A percentile compares a stretch with the other conserved stretches of the same genome.
These are phyloP conservation scores for Talaromyces borbonicus DNA, from an alignment of 495 filamentous ascomycete genomes.

Conservation along the genomic window DNA sequence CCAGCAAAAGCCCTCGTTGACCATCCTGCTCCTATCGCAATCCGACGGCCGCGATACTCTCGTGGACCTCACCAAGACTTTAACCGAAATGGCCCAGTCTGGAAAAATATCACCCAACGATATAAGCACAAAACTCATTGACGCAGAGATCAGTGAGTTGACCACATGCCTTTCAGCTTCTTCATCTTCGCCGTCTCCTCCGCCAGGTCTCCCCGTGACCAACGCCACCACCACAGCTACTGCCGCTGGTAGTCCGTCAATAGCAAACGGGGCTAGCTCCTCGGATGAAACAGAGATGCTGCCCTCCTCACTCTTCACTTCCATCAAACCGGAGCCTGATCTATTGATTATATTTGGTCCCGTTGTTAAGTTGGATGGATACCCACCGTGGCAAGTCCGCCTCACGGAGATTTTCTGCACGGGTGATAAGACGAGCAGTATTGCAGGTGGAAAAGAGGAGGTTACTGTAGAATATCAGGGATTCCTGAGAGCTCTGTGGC, in stretches of 20 bases:
- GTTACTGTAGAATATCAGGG: slow-evolving; percentile 83
- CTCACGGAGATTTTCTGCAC: slow-evolving; percentile 83
- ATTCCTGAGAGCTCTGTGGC: slow-evolving; percentile 74
- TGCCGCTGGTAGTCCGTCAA: too few species aligned
- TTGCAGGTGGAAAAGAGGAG: slow-evolving; percentile 20
- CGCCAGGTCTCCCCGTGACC: not conserved
- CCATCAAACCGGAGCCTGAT: slow-evolving; percentile 61
- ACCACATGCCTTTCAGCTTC: slow-evolving; percentile 28
- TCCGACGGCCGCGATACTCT: slow-evolving; percentile 87
- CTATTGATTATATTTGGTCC: slow-evolving; percentile 79
- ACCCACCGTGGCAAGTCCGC: slow-evolving; percentile 92
- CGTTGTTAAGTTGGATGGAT: slow-evolving; percentile 72
- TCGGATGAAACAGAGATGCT: not conserved
- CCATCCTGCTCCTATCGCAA: slow-evolving; percentile 76
- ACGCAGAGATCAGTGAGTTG: slow-evolving; percentile 69
- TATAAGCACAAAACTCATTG: slow-evolving; percentile 78
- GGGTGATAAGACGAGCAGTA: slow-evolving; percentile 30
- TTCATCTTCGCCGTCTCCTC: not conserved
- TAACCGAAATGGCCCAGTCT: slow-evolving; percentile 88
- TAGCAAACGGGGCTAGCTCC: not conserved
- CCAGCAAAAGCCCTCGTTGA: slow-evolving; percentile 40
- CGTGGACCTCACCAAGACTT: slow-evolving; percentile 89
- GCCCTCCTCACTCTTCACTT: not conserved
- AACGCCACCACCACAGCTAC: not conserved
- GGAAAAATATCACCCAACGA: slow-evolving; percentile 69